These are phyloP conservation scores for Mycena floridula DNA, from an alignment of 768 basidiomycete genomes.

Conservation along the genomic window DNA sequence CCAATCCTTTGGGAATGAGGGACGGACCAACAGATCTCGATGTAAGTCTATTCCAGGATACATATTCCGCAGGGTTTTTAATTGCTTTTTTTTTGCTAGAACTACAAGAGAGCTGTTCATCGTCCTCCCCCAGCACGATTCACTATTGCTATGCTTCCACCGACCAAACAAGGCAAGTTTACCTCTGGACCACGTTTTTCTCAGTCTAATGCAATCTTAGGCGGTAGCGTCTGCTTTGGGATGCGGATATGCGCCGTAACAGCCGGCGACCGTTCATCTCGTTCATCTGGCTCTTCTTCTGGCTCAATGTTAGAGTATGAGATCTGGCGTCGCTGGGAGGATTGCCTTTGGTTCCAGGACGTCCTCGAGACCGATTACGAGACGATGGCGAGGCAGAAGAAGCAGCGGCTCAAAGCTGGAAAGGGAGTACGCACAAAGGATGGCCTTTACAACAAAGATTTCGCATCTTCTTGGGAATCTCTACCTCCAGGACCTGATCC, in stretches of 20 bases:
- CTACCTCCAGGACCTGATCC: conserved; percentile 82
- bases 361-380: conserved; percentile 60
- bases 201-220: conserved; percentile 23
- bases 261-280: conserved; percentile 30
- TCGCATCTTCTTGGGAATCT: conserved; percentile 80
- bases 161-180: conserved; percentile 47
- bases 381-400: conserved; percentile 59
- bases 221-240: conserved; percentile 50
- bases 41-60: conserved; percentile 9
- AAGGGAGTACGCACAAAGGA: conserved; percentile 77
- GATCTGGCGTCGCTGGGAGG: conserved; percentile 79
- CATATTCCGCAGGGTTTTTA: not conserved
- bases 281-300: conserved; percentile 28
- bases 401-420: conserved; percentile 57
- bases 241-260: conserved; percentile 49
- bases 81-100: conserved; percentile 26
- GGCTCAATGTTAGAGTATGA: conserved; percentile 48
- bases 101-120: conserved; percentile 56
- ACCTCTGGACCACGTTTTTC: not conserved
- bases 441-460: conserved; percentile 61
- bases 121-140: conserved; percentile 55
- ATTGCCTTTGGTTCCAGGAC: conserved; percentile 74
- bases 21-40: conserved; percentile 20
- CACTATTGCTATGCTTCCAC: conserved; percentile 48
- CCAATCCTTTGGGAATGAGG: too few species aligned